Base-by-base conservation (phyloP, 768 basidiomycete genomes). In the Boletales sp. region DNA sequence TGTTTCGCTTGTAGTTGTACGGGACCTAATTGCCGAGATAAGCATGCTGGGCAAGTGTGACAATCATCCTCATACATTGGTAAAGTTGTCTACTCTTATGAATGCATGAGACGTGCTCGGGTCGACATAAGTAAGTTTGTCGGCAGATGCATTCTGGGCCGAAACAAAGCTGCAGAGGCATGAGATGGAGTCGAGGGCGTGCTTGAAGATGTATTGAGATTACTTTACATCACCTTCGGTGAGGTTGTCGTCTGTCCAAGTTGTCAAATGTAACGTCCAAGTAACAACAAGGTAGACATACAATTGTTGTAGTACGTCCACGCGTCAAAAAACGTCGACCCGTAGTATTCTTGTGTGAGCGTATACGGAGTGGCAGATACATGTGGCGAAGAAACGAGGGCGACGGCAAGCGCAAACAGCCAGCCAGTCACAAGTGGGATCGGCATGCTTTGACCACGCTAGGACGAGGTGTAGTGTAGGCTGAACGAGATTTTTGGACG, bases 31-130 rank as follows among this genome's bases (percentile, higher is more conserved):
- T 15, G 12, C 32, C 40, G 15, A 46, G 17, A 8, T 52, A 41
- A 56, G 40, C 27, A 47, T 43, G 7, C 14, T 11, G 4, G 6
- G 9, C 21, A 44, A 39, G 24, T 8, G 24, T 11, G 12, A 5
- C 27, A 14, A 24, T 2, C 35, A 15, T 38, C 51, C 59, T 15
- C 63, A 63, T 15, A 87, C 77, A 2, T 60, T 71, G 1, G 83
- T 73, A 27, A 76, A 79, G 62, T 89, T 88, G 69, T 90, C 88
- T 12, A 90, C 86, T 59, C 77, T 80, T 61, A 90, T 84, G 59
- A 90, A 80, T 2, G 87, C 87, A 52, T 85, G 84, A 13, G 82
- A 84, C 4, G 86, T 84, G 15, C 71, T 55, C 8, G 74, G 24
- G 55, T 90, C 83, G 38, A 87, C 76, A 58, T 76, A 87, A 2